phyloP scores from a whole-genome alignment of 2,329 filamentous ascomycete species.

The Cercospora brassicicola region DNA sequence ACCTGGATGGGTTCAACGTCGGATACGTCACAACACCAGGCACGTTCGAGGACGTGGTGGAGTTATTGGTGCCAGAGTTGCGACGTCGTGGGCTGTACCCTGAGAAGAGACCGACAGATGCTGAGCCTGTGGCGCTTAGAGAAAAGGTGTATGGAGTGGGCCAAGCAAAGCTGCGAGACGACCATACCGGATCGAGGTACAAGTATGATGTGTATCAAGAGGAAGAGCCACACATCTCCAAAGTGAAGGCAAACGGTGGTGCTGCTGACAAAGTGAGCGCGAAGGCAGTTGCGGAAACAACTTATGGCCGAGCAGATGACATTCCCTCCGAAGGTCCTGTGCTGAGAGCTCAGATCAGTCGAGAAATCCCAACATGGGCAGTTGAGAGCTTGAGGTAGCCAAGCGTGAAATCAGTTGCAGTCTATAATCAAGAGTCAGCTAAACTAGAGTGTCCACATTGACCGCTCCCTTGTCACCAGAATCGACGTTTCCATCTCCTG shows the following conservation, averaged over 20 bases:
- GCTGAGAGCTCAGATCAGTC: not conserved
- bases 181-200: constrained; percentile 61
- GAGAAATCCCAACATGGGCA: not conserved
- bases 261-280: not conserved
- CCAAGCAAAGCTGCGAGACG: constrained; percentile 56
- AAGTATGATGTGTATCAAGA: constrained; percentile 64
- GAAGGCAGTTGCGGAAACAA: not conserved
- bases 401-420: not conserved
- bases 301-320: not conserved
- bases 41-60: constrained; percentile 55
- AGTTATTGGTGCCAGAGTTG: constrained; percentile 52
- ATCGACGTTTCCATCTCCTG: not conserved
- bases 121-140: constrained; percentile 30
- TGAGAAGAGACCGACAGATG: constrained; percentile 29
- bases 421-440: not conserved
- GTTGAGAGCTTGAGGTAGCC: not conserved
- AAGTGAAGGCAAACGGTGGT: not conserved
- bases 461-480: not conserved
- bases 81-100: constrained; percentile 38
- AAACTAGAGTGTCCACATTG: not conserved
- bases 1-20: constrained; percentile 47
- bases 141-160: constrained; percentile 65
- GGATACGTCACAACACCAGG: constrained; percentile 54
- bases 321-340: constrained; percentile 3
- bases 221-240: constrained; percentile 36